Evolutionary conservation across 495 filamentous ascomycete genomes (phyloP), one percentile per base, ranked within the genome.

Genomic region (Filosporella fistucella): DNA sequence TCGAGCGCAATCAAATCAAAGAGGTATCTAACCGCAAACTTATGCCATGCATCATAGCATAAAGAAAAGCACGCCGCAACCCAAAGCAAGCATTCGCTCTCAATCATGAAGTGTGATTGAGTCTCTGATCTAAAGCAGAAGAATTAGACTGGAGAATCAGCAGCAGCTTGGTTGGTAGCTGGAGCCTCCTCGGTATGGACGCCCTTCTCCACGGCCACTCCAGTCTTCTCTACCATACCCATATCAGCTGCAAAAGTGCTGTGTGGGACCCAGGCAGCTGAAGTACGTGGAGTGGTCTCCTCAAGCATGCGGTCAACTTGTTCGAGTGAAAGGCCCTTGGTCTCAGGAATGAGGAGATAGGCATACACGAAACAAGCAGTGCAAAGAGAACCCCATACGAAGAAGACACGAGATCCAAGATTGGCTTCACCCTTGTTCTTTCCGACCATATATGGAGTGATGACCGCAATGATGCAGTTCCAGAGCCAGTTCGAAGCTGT

Each of bases 281-380:
- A 86, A 10, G 75, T 84, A 25, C 81, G 65, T 25, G 88, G 82
- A 3, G 74, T 86, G 5, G 81, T 80, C 71, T 91, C 86, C 64
- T 89, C 88, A 71, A 94, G 77, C 88, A 91, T 90, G 69, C 81
- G 80, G 69, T 93, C 88, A 56, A 94, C 85, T 64, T 94, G 87
- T 68, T 94, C 88, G 29, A 94, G 83, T 14, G 85, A 83, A 6
- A 59, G 37, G 20, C 52, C 88, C 78, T 91, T 91, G 63, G 88
- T 91, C 75, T 91, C 88, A 48, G 84, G 84, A 43, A 93, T 73
- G 35, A 90, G 73, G 74, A 87, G 82, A 74, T 85, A 91, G 51
- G 85, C 78, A 68, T 82, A 89, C 61, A 88, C 53, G 49, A 85
- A 72, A 57, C 79, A 84, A 39, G 64, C 45, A 26, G 75, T 69